Percentiles rank a stretch among this genome's conserved stretches.
Conservation (phyloP, 805 yeast genomes). For the Candida nitratophila region DNA sequence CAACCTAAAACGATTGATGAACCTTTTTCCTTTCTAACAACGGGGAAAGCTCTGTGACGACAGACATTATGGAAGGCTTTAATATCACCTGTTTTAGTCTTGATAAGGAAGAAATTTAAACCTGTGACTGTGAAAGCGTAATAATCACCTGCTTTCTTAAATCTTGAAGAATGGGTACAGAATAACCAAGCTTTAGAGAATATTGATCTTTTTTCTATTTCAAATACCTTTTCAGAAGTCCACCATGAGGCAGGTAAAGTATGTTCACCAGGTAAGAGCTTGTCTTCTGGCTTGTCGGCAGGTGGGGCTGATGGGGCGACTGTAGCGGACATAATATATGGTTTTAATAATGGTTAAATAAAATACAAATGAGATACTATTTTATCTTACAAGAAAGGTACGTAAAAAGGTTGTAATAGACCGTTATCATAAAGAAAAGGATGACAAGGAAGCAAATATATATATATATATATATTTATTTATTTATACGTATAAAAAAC, state of each 20-base stretch:
- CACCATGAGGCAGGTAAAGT: conserved; percentile 64
- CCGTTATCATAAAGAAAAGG: too few species aligned
- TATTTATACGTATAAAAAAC: too few species aligned
- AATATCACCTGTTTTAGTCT: conserved; percentile 42
- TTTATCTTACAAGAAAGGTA: too few species aligned
- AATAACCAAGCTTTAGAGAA: conserved; percentile 52
- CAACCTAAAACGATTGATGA: conserved; percentile 53
- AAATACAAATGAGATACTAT: too few species aligned
- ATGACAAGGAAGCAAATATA: too few species aligned
- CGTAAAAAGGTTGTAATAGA: too few species aligned
- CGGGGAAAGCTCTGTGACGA: conserved; percentile 61
- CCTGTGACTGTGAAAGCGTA: conserved; percentile 44
- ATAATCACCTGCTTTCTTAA: conserved; percentile 53
- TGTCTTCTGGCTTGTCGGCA: conserved; percentile 20
- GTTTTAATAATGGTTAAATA: neutral
- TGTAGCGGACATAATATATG: conserved; percentile 17
- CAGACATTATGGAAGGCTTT: conserved; percentile 61
- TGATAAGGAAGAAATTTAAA: conserved; percentile 48
- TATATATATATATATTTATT: too few species aligned
- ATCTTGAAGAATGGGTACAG: conserved; percentile 45
- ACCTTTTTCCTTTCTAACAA: conserved; percentile 51
- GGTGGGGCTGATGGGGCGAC: conserved; percentile 22
- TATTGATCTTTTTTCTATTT: conserved; percentile 50
- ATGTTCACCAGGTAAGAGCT: conserved; percentile 34
- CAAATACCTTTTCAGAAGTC: conserved; percentile 52